A percentile compares a stretch with the other conserved stretches of the same genome.
Evolutionary conservation across 306 rosid genomes (phyloP).

Genomic region (Vigna unguiculata): DNA sequence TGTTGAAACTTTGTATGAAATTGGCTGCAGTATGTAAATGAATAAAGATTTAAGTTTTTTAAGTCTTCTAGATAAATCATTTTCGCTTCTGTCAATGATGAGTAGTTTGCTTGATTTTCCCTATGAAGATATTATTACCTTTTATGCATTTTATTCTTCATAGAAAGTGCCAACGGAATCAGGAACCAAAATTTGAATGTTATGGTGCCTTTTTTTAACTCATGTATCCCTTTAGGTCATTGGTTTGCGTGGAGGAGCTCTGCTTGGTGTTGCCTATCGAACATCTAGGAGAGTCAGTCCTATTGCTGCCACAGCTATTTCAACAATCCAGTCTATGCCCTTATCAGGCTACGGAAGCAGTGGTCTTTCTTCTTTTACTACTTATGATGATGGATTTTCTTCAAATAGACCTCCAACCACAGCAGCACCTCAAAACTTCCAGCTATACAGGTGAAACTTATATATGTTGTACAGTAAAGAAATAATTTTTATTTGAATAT

Average conservation of each 20-base stretch:
- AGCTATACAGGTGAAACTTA: constrained; percentile 78
- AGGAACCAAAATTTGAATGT: constrained; percentile 26
- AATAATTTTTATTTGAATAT: neutral
- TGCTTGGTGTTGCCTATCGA: constrained; percentile 96
- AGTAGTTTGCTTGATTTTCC: constrained; percentile 23
- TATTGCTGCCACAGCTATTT: constrained; percentile 94
- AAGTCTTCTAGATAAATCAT: constrained; percentile 17
- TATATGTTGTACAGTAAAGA: constrained; percentile 5
- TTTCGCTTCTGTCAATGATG: constrained; percentile 13
- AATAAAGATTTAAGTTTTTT: constrained; percentile 31
- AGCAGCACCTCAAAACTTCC: constrained; percentile 90
- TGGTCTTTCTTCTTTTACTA: constrained; percentile 90
- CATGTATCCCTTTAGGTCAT: constrained; percentile 66
- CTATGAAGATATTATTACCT: constrained; percentile 28
- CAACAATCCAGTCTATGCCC: constrained; percentile 98
- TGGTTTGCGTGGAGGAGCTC: constrained; percentile 98
- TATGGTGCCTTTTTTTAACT: constrained; percentile 39
- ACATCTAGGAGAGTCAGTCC: constrained; percentile 94
- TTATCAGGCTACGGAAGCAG: constrained; percentile 90
- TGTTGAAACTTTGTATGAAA: constrained; percentile 3
- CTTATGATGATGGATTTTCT: constrained; percentile 87
- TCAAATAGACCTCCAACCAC: constrained; percentile 76
- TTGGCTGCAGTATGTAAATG: constrained; percentile 30
- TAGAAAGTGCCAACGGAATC: constrained; percentile 10
- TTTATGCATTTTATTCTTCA: constrained; percentile 42